Evolutionary conservation across 352 stramenopile genomes (phyloP), one percentile per base, ranked within the genome.

Genomic region (Globisporangium nodosum): DNA sequence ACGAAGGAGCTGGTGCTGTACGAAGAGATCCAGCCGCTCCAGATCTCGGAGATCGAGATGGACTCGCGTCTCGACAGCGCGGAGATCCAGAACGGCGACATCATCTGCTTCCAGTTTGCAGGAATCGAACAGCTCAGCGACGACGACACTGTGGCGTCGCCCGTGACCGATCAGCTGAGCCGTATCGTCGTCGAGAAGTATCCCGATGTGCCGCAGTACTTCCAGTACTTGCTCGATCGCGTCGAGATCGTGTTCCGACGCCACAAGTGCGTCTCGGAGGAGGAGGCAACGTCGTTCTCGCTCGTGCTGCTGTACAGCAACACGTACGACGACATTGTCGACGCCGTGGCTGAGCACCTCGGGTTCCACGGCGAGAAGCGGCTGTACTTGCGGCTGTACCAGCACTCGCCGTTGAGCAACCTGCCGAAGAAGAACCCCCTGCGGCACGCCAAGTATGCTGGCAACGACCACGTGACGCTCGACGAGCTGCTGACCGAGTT

Each of bases 11-110:
- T 96, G 12, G 52, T 74, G 7, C 47, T 96, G 13, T 96, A 81
- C 39, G 86, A 96, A 56, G 82, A 92, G 61, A 62, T 96, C 21
- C 83, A 94, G 53, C 84, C 86, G 3, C 53, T 70, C 1, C 63
- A 71, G 5, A 71, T 96, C 24, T 72, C 74, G 0, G 63, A 78
- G 53, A 83, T 96, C 35, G 70, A 81, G 3, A 69, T 80, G 66
- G 66, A 74, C 8, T 54, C 54, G 27, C 83, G 69, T 0, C 65
- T 96, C 0, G 57, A 65, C 12, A 61, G 55, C 0, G 66, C 72
- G 1, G 86, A 94, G 43, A 88, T 96, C 60, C 86, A 96, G 55
- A 61, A 83, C 49, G 86, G 86, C 6, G 86, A 96, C 55, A 96
- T 96, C 15, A 72, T 96, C 52, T 92, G 85, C 60, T 93, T 81